These are phyloP conservation scores for Paradendryphiella salina DNA, from an alignment of 2,329 filamentous ascomycete genomes.

Conservation along the genomic window DNA sequence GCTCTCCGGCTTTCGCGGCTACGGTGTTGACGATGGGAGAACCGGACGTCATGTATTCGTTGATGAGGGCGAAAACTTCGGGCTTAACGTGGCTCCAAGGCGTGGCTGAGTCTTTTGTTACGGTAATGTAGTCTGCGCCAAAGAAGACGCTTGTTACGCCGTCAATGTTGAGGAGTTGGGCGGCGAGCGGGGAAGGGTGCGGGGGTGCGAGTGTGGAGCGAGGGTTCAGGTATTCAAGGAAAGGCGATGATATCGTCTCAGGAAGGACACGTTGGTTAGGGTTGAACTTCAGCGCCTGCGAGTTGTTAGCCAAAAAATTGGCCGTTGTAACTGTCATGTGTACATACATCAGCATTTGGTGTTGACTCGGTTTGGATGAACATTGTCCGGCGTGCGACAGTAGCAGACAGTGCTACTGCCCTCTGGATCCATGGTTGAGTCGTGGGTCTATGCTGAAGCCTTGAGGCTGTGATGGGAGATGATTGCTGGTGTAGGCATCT, in stretches of 20 bases:
- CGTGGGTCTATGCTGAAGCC: slow-evolving; percentile 37
- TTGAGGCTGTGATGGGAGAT: slow-evolving; percentile 40
- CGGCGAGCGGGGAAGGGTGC: slow-evolving; percentile 86
- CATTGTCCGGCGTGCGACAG: slow-evolving; percentile 65
- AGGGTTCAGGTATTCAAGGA: slow-evolving; percentile 89
- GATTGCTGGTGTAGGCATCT: slow-evolving; percentile 44
- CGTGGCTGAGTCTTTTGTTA: slow-evolving; percentile 84
- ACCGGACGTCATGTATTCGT: slow-evolving; percentile 83
- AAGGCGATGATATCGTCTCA: slow-evolving; percentile 69
- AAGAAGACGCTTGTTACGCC: slow-evolving; percentile 96
- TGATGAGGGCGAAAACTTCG: slow-evolving; percentile 93
- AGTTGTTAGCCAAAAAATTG: neutral
- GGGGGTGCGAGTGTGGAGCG: slow-evolving; percentile 86
- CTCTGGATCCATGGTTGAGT: slow-evolving; percentile 31
- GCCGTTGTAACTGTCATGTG: neutral
- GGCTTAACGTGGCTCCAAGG: slow-evolving; percentile 96
- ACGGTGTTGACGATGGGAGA: slow-evolving; percentile 76
- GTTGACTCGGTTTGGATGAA: slow-evolving; percentile 98
- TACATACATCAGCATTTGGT: slow-evolving; percentile 79
- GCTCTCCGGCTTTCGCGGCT: slow-evolving; percentile 59
- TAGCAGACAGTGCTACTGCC: slow-evolving; percentile 13
- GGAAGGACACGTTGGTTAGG: slow-evolving; percentile 88
- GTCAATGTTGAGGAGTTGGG: slow-evolving; percentile 88
- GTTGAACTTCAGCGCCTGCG: slow-evolving; percentile 81
- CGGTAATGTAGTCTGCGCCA: slow-evolving; percentile 92